Evolutionary conservation across 139 green algal species (phyloP), one percentile per base, ranked within the genome.

Genomic region (Coccomyxa sp.): DNA sequence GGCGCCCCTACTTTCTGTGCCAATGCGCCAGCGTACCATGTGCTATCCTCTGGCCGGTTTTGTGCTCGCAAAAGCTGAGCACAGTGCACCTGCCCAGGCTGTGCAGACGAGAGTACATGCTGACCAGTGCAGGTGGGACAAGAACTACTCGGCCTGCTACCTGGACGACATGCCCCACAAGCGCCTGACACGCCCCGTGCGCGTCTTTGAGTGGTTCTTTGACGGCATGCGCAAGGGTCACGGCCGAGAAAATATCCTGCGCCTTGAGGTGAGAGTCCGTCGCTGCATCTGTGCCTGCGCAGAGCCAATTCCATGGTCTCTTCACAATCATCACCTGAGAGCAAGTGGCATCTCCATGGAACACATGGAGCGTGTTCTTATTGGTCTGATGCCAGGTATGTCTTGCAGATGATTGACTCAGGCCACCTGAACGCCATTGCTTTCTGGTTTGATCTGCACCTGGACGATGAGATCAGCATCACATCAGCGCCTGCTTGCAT

Each of bases 401-500:
- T 18, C 5, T 18, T 3, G 39, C 64, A 86, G 69, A 75, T 83
- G 5, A 50, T 87, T 24, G 55, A 50, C 8, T 39, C 38, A 31
- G 93, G 92, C 6, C 69, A 80, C 8, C 71, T 97, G 44, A 97
- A 97, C 70, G 90, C 88, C 5, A 82, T 96, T 9, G 82, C 82
- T 3, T 91, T 94, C 73, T 97, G 92, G 92, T 95, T 94, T 73
- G 92, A 96, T 73, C 81, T 97, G 34, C 83, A 93, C 55, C 86
- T 95, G 41, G 91, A 94, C 71, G 90, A 92, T 10, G 75, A 89
- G 16, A 82, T 90, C 40, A 89, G 84, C 8, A 76, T 94, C 37
- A 90, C 86, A 38, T 55, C 77, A 82, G 82, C 81, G 0, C 76
- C 76, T 8, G 76, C 39, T 7, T 77, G 76, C 55, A 71, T 79